phyloP scores from a whole-genome alignment of 2,329 filamentous ascomycete genomes.

The Chalara sp. region DNA sequence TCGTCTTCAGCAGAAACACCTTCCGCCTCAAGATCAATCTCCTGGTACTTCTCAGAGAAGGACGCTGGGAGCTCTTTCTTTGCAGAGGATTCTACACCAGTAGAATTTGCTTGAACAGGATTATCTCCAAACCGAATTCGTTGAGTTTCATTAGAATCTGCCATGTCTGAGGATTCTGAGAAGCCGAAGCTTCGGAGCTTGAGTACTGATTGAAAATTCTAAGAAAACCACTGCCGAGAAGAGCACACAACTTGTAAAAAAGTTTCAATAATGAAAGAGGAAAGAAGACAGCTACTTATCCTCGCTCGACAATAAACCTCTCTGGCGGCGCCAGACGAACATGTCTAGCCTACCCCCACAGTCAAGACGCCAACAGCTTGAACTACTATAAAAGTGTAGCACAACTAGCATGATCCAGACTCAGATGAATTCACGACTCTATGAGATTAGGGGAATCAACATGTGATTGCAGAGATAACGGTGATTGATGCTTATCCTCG shows the following conservation, averaged over 20 bases:
- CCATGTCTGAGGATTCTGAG: too few relatives aligned
- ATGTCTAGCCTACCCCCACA: background rate
- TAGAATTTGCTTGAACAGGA: background rate
- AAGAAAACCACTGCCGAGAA: too few relatives aligned
- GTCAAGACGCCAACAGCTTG: background rate
- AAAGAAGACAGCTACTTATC: background rate
- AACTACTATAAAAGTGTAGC: background rate
- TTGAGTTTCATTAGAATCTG: background rate
- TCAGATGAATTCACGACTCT: background rate
- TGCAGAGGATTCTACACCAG: background rate
- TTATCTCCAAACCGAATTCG: background rate
- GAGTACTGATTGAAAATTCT: too few relatives aligned
- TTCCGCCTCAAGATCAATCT: conserved; percentile 1
- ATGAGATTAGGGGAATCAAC: background rate
- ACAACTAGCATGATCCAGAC: background rate
- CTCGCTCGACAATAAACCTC: background rate
- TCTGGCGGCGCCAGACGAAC: background rate
- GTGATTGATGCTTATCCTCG: background rate
- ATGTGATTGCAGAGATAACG: background rate
- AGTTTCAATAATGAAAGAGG: too few relatives aligned
- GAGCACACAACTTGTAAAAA: too few relatives aligned
- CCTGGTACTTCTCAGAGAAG: background rate
- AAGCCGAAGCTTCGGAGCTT: too few relatives aligned
- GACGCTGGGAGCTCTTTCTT: background rate
- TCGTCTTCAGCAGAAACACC: conserved; percentile 9